Percentiles rank a stretch among this genome's conserved stretches.
Conservation (phyloP, 495 filamentous ascomycete species). For the Talaromyces proteolyticus region DNA sequence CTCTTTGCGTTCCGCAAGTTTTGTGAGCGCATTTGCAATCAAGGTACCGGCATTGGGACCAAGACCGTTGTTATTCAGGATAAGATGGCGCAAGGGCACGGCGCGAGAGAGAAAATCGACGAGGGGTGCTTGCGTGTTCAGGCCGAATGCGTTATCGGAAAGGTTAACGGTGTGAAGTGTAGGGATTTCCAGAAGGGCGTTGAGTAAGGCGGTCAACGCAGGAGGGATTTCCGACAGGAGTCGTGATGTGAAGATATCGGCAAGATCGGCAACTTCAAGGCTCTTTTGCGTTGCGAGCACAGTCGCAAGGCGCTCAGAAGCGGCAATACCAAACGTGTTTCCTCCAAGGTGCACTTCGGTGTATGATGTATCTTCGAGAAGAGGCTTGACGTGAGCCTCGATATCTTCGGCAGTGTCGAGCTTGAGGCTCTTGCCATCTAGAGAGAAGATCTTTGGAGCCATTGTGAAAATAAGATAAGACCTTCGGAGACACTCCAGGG, state of each 20-base stretch:
- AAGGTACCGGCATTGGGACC: conserved; percentile 82
- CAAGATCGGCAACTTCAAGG: conserved; percentile 80
- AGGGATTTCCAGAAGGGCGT: conserved; percentile 74
- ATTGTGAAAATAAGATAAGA: conserved; percentile 31
- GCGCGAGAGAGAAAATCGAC: conserved; percentile 82
- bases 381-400: conserved; percentile 70
- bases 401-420: conserved; percentile 83
- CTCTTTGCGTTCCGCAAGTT: conserved; percentile 77
- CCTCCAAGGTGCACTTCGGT: conserved; percentile 80
- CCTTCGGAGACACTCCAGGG: too few species aligned
- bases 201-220: conserved; percentile 78
- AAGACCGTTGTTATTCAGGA: conserved; percentile 98
- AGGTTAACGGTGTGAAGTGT: conserved; percentile 88
- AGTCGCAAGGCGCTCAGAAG: conserved; percentile 74
- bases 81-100: conserved; percentile 81
- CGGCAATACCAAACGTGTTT: conserved; percentile 87
- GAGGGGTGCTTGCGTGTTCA: conserved; percentile 79
- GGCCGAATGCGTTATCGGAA: conserved; percentile 95
- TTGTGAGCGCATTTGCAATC: conserved; percentile 70
- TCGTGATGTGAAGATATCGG: conserved; percentile 95
- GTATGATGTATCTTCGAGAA: conserved; percentile 65
- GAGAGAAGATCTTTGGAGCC: conserved; percentile 74
- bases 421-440: conserved; percentile 86
- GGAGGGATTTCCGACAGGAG: conserved; percentile 90
- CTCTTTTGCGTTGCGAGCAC: conserved; percentile 74